Percentiles rank a stretch among this genome's conserved stretches.
These are phyloP conservation scores for Yarrowia galli DNA, from an alignment of 1,139 yeast species.

Conservation along the genomic window DNA sequence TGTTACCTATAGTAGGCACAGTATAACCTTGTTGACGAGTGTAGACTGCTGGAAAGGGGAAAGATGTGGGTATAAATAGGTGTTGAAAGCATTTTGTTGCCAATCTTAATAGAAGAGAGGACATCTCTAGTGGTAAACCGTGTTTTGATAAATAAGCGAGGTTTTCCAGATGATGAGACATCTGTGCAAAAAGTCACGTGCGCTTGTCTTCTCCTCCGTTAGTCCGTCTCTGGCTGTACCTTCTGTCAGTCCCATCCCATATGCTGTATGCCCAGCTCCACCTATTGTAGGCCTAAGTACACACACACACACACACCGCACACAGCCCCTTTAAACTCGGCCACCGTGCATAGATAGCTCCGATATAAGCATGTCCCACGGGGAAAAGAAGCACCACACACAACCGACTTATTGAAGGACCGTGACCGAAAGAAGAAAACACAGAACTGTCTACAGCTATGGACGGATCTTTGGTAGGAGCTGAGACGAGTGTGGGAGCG, in stretches of 20 bases:
- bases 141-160: neutral
- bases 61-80: neutral
- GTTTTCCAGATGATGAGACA: neutral
- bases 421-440: neutral
- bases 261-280: neutral
- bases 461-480: too few species aligned
- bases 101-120: neutral
- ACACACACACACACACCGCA: neutral
- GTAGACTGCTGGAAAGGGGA: neutral
- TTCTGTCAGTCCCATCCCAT: neutral
- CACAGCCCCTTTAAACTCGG: slow-evolving; percentile 34
- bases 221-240: too few species aligned
- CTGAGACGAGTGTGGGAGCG: too few species aligned
- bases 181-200: neutral
- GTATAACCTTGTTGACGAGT: slow-evolving; percentile 4
- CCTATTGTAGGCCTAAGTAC: neutral
- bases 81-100: neutral
- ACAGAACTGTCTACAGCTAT: neutral
- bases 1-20: slow-evolving; percentile 1
- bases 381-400: neutral
- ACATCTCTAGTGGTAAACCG: neutral
- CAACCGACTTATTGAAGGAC: neutral
- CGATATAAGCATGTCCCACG: slow-evolving; percentile 23
- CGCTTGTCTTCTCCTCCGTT: neutral
- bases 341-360: slow-evolving; percentile 26